These are phyloP conservation scores for Aspergillus vadensis DNA, from an alignment of 2,329 filamentous ascomycete genomes.

Conservation along the genomic window DNA sequence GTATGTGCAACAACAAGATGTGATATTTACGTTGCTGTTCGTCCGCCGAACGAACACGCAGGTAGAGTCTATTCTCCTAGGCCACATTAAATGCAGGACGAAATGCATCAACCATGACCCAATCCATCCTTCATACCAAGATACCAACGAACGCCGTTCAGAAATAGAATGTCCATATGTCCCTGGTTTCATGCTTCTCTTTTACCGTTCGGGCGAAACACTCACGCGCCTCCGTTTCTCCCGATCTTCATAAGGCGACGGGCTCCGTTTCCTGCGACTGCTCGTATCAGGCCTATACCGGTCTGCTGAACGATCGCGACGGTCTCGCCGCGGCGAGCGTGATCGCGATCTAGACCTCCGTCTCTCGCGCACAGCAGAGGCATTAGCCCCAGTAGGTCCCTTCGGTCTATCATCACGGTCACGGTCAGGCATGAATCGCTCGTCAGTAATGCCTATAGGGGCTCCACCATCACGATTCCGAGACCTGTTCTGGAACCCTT, in stretches of 20 bases:
- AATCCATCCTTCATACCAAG: constrained; percentile 21
- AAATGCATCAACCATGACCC: constrained; percentile 21
- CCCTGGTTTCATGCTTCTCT: constrained; percentile 9
- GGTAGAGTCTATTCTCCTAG: constrained; percentile 3
- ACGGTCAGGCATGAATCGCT: constrained; percentile 50
- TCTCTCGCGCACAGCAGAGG: constrained; percentile 44
- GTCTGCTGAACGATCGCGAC: constrained; percentile 48
- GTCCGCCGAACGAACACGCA: neutral
- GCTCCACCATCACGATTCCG: constrained; percentile 32
- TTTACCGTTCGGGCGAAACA: constrained; percentile 24
- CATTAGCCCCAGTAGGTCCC: constrained; percentile 51
- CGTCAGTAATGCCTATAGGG: constrained; percentile 45
- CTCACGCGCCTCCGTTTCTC: constrained; percentile 46
- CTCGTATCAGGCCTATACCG: constrained; percentile 49
- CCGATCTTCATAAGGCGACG: constrained; percentile 44
- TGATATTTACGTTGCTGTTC: neutral
- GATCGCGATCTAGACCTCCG: constrained; percentile 48
- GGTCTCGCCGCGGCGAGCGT: constrained; percentile 51
- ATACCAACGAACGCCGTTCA: constrained; percentile 23
- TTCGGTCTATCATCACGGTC: constrained; percentile 33
- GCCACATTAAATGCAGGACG: neutral
- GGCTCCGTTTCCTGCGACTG: constrained; percentile 43
- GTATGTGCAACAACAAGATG: constrained; percentile 4
- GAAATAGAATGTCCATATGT: constrained; percentile 8
- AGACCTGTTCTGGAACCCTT: constrained; percentile 33